Evolutionary conservation across 2,329 filamentous ascomycete species (phyloP).

Genomic region (Talaromyces sp.): DNA sequence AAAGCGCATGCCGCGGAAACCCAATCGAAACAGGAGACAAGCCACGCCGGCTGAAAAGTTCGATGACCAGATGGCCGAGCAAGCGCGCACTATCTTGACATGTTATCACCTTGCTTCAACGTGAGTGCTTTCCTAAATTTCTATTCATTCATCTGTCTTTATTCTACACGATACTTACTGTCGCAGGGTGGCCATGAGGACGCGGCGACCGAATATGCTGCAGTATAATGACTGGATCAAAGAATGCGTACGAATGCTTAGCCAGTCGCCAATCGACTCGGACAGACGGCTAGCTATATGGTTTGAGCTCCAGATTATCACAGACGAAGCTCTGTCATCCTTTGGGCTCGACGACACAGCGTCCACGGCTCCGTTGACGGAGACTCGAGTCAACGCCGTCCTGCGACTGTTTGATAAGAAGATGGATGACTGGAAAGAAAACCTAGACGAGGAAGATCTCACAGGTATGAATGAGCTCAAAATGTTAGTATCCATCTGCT

Average conservation of each 20-base stretch:
- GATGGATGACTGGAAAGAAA: constrained; percentile 28
- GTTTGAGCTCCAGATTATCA: constrained; percentile 30
- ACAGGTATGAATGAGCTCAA: constrained; percentile 18
- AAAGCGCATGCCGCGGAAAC: constrained; percentile 19
- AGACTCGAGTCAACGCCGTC: constrained; percentile 28
- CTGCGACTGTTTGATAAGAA: constrained; percentile 31
- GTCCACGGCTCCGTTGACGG: constrained; percentile 23
- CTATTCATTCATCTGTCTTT: not conserved
- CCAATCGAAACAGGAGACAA: constrained; percentile 11
- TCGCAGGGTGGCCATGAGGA: constrained; percentile 30
- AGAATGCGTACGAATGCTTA: constrained; percentile 26
- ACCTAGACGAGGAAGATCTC: constrained; percentile 20
- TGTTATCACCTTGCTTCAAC: constrained; percentile 30
- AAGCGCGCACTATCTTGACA: constrained; percentile 26
- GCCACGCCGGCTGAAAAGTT: constrained; percentile 7
- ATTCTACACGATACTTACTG: not conserved
- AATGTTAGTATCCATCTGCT: not conserved
- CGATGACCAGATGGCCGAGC: constrained; percentile 28
- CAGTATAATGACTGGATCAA: constrained; percentile 31
- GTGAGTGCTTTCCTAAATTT: constrained; percentile 11
- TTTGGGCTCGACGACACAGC: constrained; percentile 32
- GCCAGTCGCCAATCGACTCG: constrained; percentile 22
- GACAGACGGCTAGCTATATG: constrained; percentile 27
- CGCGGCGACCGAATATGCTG: constrained; percentile 28
- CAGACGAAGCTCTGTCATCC: constrained; percentile 28